Evolutionary conservation across 2,329 filamentous ascomycete species (phyloP), one percentile per base, ranked within the genome.

Genomic region (Tolypocladium cylindrosporum): DNA sequence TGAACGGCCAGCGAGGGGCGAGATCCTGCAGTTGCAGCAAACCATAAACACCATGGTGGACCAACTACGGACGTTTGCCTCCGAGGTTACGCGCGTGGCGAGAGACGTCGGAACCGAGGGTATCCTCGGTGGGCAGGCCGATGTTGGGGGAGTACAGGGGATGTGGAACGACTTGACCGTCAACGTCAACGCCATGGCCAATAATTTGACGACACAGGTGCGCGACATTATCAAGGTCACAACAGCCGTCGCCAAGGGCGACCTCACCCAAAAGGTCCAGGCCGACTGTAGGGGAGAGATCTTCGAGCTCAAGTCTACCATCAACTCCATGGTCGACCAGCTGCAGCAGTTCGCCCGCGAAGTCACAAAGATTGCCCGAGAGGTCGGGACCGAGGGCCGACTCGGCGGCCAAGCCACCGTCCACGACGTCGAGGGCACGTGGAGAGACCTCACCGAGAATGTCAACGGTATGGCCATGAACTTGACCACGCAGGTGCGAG

Each of bases 401-500:
- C 82, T 99, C 19, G 93, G 94, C 70, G 93, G 94, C 11, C 94
- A 99, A 73, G 93, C 94, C 54, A 94, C 91, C 24, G 90, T 97
- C 8, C 93, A 96, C 69, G 93, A 96, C 71, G 94, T 97, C 39
- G 90, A 96, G 74, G 93, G 93, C 62, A 97, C 95, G 55, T 97
- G 94, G 93, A 90, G 91, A 68, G 91, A 97, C 71, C 79, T 99
- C 61, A 99, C 93, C 3, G 89, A 93, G 69, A 92, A 92, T 62
- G 93, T 99, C 75, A 99, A 99, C 75, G 89, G 92, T 65, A 97
- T 99, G 93, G 93, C 93, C 69, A 95, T 94, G 82, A 99, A 97
- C 72, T 78, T 99, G 66, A 97, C 93, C 3, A 96, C 94, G 6
- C 93, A 99, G 77, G 94, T 99, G 70, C 88, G 93, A 77, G 92